Evolutionary conservation across 805 yeast genomes (phyloP).

Genomic region (Sugiyamaella lignohabitans): DNA sequence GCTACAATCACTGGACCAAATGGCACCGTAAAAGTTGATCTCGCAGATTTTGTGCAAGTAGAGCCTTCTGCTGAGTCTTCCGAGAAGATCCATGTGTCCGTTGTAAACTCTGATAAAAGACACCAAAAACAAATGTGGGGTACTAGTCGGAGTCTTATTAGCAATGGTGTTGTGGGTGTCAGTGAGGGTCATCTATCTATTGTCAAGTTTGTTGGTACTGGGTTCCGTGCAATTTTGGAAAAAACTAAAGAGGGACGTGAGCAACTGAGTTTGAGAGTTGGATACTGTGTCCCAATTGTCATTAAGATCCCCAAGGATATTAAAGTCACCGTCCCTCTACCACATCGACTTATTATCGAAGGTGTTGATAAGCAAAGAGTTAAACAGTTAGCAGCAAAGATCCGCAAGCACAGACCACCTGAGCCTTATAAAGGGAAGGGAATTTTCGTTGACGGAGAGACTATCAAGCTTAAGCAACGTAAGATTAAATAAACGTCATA

Average conservation of each 20-base stretch:
- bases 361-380: constrained; percentile 87
- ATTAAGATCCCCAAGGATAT: constrained; percentile 72
- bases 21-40: constrained; percentile 55
- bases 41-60: constrained; percentile 66
- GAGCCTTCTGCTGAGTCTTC: constrained; percentile 14
- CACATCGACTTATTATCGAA: constrained; percentile 77
- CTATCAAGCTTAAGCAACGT: constrained; percentile 82
- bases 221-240: constrained; percentile 83
- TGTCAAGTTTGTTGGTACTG: constrained; percentile 89
- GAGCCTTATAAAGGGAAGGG: constrained; percentile 99
- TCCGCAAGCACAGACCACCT: constrained; percentile 86
- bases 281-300: constrained; percentile 76
- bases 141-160: constrained; percentile 70
- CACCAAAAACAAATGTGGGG: constrained; percentile 93
- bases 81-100: constrained; percentile 44
- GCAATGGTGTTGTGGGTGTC: constrained; percentile 78
- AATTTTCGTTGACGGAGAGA: constrained; percentile 84
- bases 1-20: constrained; percentile 69
- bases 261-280: constrained; percentile 73
- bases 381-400: constrained; percentile 77
- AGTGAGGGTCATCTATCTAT: constrained; percentile 89
- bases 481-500: constrained; percentile 72
- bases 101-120: constrained; percentile 50
- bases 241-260: constrained; percentile 43
- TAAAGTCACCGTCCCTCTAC: constrained; percentile 69